A percentile compares a stretch with the other conserved stretches of the same genome.
Evolutionary conservation across 2,329 filamentous ascomycete species (phyloP).

Genomic region (Volutella citrinella): DNA sequence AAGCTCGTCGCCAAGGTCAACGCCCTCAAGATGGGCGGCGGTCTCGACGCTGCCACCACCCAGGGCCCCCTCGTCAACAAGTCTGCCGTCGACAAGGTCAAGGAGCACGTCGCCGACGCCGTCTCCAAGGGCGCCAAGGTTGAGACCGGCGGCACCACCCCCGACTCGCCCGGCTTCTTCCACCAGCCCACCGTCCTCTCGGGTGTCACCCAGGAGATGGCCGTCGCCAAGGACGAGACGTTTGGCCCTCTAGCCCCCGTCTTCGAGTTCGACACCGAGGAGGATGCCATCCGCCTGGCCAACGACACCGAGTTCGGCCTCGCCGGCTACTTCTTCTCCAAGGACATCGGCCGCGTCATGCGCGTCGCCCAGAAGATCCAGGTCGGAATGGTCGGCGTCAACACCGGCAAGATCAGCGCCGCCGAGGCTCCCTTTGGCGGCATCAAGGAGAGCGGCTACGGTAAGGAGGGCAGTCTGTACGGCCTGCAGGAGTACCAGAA

Average conservation of each 20-base stretch:
- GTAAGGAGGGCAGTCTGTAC: constrained; percentile 42
- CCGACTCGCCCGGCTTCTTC: constrained; percentile 64
- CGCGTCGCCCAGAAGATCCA: constrained; percentile 54
- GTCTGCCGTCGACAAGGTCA: constrained; percentile 60
- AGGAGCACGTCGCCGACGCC: constrained; percentile 60
- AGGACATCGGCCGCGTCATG: constrained; percentile 34
- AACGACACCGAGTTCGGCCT: constrained; percentile 40
- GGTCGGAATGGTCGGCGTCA: constrained; percentile 64
- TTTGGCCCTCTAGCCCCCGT: constrained; percentile 30
- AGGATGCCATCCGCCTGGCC: constrained; percentile 35
- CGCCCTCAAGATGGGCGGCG: constrained; percentile 25
- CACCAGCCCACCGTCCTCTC: constrained; percentile 71
- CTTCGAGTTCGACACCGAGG: constrained; percentile 33
- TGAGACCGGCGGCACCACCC: constrained; percentile 54
- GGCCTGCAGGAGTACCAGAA: constrained; percentile 44
- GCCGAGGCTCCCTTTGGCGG: constrained; percentile 34
- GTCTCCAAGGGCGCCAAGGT: constrained; percentile 58
- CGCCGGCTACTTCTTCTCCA: constrained; percentile 32
- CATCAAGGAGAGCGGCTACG: constrained; percentile 34
- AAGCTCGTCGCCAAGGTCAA: constrained; percentile 29
- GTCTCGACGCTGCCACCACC: constrained; percentile 23
- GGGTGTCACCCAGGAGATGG: constrained; percentile 37
- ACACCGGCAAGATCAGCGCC: constrained; percentile 32
- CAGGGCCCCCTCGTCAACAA: constrained; percentile 56
- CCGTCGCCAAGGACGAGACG: constrained; percentile 29